These are phyloP conservation scores for Entomortierella lignicola DNA, from an alignment of 192 early-diverging fungal species.

Conservation along the genomic window DNA sequence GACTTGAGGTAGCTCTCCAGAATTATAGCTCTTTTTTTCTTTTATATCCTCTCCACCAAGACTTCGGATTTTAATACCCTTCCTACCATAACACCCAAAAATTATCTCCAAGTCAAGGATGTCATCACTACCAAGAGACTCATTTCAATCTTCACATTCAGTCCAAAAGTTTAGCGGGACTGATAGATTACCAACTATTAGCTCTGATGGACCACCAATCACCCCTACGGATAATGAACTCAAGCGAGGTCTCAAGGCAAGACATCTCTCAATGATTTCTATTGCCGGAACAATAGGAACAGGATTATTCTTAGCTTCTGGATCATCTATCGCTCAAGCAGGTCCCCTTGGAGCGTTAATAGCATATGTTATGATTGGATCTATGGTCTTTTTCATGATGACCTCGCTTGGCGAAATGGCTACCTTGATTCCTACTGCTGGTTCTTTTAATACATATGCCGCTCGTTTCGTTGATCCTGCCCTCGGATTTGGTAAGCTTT, in stretches of 20 bases:
- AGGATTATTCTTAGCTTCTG: conserved; percentile 87
- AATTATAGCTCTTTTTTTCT: not conserved
- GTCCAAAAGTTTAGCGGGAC: conserved; percentile 24
- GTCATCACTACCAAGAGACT: conserved; percentile 11
- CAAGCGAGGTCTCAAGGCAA: conserved; percentile 74
- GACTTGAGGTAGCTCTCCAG: no score
- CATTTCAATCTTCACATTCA: conserved; percentile 25
- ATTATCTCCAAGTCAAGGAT: not conserved
- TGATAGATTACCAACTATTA: conserved; percentile 29
- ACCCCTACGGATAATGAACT: conserved; percentile 47
- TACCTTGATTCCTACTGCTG: conserved; percentile 84
- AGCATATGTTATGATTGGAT: conserved; percentile 77
- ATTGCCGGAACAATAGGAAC: conserved; percentile 85
- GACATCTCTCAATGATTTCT: conserved; percentile 80
- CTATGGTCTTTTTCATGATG: conserved; percentile 80
- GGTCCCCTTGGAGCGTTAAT: conserved; percentile 85
- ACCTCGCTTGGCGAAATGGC: conserved; percentile 91
- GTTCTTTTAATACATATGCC: conserved; percentile 84
- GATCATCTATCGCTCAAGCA: conserved; percentile 75
- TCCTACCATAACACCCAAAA: not conserved
- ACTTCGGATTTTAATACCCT: not conserved
- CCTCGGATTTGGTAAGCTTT: conserved; percentile 72
- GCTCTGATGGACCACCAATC: conserved; percentile 38
- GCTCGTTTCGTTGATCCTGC: conserved; percentile 89
- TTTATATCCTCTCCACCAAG: not conserved